Evolutionary conservation across 2,329 filamentous ascomycete genomes (phyloP).

Genomic region (Aspergillus persii): DNA sequence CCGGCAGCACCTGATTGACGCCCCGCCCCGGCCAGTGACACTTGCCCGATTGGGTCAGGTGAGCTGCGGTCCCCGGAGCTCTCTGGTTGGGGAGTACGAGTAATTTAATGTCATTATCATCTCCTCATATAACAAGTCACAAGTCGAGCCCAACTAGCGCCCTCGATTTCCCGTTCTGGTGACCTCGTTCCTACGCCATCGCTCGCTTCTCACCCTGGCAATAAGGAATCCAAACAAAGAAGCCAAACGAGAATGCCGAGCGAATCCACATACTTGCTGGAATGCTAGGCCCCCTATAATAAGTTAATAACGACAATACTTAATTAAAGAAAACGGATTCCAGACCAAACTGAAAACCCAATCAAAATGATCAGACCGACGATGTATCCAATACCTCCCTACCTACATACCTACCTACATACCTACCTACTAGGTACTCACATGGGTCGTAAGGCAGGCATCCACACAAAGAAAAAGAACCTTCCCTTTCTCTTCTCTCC

Average conservation of each 20-base stretch:
- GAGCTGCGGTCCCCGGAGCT: background rate
- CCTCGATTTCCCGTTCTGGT: background rate
- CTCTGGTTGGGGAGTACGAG: background rate
- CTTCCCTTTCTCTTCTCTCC: background rate
- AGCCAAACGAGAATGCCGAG: background rate
- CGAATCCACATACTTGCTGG: background rate
- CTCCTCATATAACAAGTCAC: background rate
- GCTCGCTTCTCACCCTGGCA: background rate
- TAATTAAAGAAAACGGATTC: background rate
- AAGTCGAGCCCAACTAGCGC: background rate
- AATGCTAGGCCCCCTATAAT: no score
- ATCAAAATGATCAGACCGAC: no score
- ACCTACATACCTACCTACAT: no score
- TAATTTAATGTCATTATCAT: background rate
- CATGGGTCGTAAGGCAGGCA: background rate
- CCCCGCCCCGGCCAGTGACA: constrained; percentile 3
- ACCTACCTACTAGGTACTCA: no score
- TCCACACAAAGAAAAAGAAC: background rate
- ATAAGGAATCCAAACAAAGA: background rate
- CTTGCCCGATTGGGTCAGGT: constrained; percentile 9
- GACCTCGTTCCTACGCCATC: background rate
- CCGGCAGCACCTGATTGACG: background rate
- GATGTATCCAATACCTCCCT: no score
- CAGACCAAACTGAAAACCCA: no score
- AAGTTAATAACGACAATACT: no score